phyloP scores from a whole-genome alignment of 2,329 filamentous ascomycete genomes.

The Aspergillus floridensis region DNA sequence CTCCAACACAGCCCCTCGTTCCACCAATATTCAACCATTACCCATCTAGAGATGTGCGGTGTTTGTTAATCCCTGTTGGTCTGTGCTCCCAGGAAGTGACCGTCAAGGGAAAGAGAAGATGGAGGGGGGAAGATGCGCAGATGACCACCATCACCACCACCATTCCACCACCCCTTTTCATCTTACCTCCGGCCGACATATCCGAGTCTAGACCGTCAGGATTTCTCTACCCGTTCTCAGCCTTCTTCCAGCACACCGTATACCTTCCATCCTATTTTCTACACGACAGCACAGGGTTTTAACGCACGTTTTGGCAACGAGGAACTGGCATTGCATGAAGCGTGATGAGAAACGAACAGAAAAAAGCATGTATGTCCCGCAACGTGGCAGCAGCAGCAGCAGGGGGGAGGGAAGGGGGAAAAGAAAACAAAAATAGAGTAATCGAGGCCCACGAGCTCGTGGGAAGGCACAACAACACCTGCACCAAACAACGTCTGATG shows the following conservation, averaged over 20 bases:
- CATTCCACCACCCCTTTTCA: neutral
- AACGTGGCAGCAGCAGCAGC: constrained; percentile 13
- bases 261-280: neutral
- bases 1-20: neutral
- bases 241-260: neutral
- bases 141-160: neutral
- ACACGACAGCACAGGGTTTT: neutral
- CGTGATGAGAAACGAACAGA: neutral
- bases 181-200: neutral
- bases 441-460: constrained; percentile 9
- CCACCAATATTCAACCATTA: neutral
- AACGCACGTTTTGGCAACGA: neutral
- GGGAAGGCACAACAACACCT: constrained; percentile 4
- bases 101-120: neutral
- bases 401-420: neutral
- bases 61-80: neutral
- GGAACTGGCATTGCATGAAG: neutral
- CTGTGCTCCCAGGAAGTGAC: constrained; percentile 3
- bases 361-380: constrained; percentile 1
- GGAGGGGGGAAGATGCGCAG: neutral
- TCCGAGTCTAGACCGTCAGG: constrained; percentile 2
- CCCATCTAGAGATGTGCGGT: neutral
- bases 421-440: constrained; percentile 8
- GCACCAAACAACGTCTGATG: constrained; percentile 8
- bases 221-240: neutral